A percentile compares a stretch with the other conserved stretches of the same genome.
Evolutionary conservation across 225 moss, liverwort and hornwort genomes (phyloP).

Genomic region (Straminergon stramineum): DNA sequence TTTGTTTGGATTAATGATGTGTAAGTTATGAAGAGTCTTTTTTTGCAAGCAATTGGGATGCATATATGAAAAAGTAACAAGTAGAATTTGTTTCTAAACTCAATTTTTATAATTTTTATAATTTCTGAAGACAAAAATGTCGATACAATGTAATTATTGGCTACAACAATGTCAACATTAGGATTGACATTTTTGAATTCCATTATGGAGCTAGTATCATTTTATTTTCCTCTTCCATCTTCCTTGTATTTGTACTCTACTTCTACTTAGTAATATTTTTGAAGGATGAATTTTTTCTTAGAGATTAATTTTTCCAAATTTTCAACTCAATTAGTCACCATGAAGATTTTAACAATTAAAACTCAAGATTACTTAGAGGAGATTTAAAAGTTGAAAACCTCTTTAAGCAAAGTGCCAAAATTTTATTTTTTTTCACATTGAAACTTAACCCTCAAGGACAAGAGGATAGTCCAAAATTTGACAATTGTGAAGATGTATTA

Average conservation of each 20-base stretch:
- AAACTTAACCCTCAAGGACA: background rate
- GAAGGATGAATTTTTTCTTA: background rate
- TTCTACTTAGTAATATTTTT: background rate
- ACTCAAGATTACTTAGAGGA: rapidly evolving
- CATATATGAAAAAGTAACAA: background rate
- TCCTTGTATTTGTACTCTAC: background rate
- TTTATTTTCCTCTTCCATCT: background rate
- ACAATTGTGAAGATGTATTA: background rate
- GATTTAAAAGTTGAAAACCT: background rate
- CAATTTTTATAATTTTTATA: too few species aligned
- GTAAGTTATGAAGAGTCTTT: background rate
- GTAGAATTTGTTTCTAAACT: background rate
- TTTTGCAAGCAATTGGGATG: rapidly evolving
- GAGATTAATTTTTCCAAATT: background rate
- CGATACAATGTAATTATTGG: rapidly evolving
- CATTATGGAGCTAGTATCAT: background rate
- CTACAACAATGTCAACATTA: rapidly evolving
- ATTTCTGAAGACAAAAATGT: background rate
- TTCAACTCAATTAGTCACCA: background rate
- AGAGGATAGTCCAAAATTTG: rapidly evolving
- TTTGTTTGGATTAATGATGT: background rate
- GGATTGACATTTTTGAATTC: background rate
- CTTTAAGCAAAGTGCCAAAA: background rate
- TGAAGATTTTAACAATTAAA: background rate
- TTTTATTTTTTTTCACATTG: background rate